Percentiles rank a stretch among this genome's conserved stretches.
These are phyloP conservation scores for Colletotrichum sp. DNA, from an alignment of 2,329 filamentous ascomycete genomes.

Conservation along the genomic window DNA sequence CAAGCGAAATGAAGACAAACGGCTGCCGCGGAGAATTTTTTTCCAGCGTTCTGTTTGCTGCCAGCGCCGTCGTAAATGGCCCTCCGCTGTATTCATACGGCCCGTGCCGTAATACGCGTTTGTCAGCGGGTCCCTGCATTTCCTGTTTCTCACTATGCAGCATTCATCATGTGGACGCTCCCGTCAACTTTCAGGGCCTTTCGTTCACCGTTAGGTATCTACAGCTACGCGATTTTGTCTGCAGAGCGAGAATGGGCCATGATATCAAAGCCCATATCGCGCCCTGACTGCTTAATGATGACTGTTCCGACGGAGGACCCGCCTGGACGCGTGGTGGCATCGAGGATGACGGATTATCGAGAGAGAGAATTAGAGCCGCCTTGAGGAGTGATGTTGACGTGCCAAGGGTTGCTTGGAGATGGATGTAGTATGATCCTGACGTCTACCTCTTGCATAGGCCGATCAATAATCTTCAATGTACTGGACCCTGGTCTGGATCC, in stretches of 20 bases:
- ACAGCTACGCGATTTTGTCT: not conserved
- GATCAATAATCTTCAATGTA: too few species aligned
- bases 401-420: too few species aligned
- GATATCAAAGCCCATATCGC: too few species aligned
- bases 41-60: not conserved
- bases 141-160: not conserved
- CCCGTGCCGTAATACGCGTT: not conserved
- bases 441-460: too few species aligned
- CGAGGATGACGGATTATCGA: too few species aligned
- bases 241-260: not conserved
- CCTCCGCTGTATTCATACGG: not conserved
- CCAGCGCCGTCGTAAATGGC: not conserved
- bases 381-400: too few species aligned
- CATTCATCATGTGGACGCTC: not conserved
- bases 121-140: not conserved
- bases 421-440: too few species aligned
- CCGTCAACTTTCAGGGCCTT: not conserved
- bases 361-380: too few species aligned
- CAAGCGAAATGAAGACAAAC: not conserved
- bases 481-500: too few species aligned
- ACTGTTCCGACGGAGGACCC: too few species aligned
- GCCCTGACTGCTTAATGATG: too few species aligned
- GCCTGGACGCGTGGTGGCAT: too few species aligned
- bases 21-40: not conserved
- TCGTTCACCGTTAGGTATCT: not conserved